phyloP scores from a whole-genome alignment of 1,284 basidiomycete genomes.

The Sporisorium scitamineum region DNA sequence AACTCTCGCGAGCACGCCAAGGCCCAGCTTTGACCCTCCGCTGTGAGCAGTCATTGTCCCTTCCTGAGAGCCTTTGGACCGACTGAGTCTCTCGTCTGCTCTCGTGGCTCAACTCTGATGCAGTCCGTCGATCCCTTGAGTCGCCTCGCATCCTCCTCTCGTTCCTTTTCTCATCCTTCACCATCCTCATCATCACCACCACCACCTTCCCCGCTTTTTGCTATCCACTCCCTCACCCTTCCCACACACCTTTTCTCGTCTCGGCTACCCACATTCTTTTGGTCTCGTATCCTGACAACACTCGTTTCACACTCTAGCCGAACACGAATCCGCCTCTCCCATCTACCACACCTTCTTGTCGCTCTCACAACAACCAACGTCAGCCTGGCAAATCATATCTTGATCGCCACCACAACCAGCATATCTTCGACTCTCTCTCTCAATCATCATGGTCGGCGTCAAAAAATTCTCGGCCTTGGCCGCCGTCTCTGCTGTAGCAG shows the following conservation, averaged over 20 bases:
- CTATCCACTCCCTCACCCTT: background rate
- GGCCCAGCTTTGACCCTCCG: slow-evolving; percentile 5
- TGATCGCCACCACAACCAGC: background rate
- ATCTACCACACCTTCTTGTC: background rate
- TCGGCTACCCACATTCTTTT: slow-evolving; percentile 29
- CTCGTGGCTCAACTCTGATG: slow-evolving; percentile 13
- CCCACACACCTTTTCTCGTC: slow-evolving; percentile 3
- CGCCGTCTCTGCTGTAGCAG: slow-evolving; percentile 34
- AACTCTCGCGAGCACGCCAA: slow-evolving; percentile 1
- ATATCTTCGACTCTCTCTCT: background rate
- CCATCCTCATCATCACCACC: slow-evolving; percentile 16
- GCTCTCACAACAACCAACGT: too few relatives aligned
- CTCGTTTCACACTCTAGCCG: slow-evolving; percentile 14
- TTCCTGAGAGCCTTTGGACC: background rate
- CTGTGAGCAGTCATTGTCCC: background rate
- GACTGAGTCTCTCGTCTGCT: background rate
- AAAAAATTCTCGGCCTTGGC: slow-evolving; percentile 34
- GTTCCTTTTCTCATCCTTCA: background rate
- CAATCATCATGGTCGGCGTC: slow-evolving; percentile 26
- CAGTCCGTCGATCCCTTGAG: slow-evolving; percentile 30
- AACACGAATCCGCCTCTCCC: background rate
- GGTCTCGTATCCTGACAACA: slow-evolving; percentile 11
- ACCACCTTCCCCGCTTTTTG: background rate
- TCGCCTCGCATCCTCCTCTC: slow-evolving; percentile 1
- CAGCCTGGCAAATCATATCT: background rate